These are phyloP conservation scores for Phytophthora fragariaefolia DNA, from an alignment of 352 stramenopile species.

Conservation along the genomic window DNA sequence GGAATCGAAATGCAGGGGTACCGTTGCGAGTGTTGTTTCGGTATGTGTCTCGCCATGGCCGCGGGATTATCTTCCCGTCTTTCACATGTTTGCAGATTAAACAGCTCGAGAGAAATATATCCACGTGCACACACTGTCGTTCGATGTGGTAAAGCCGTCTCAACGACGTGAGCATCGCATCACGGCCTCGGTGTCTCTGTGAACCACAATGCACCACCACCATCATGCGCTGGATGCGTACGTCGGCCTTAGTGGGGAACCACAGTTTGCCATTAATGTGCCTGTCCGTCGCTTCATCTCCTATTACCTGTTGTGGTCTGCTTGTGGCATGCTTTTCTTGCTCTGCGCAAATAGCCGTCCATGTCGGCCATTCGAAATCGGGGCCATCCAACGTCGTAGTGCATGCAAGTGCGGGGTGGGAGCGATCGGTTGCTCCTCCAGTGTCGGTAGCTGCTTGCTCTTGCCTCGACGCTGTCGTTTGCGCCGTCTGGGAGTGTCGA, in stretches of 20 bases:
- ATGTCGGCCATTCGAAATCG: too few relatives aligned
- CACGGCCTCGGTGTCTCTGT: too few relatives aligned
- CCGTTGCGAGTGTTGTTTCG: constrained; percentile 1
- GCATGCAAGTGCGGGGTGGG: too few relatives aligned
- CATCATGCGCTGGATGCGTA: background rate
- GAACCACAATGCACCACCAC: too few relatives aligned
- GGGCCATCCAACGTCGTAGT: too few relatives aligned
- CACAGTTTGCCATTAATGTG: background rate
- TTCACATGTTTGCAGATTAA: constrained; percentile 14
- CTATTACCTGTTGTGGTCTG: background rate
- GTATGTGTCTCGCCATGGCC: constrained; percentile 1
- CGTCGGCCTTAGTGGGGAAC: background rate
- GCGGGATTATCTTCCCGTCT: constrained; percentile 4
- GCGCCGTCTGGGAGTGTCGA: too few relatives aligned
- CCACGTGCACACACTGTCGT: background rate
- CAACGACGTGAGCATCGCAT: constrained; percentile 2
- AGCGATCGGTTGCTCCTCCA: too few relatives aligned
- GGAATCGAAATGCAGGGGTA: constrained; percentile 8
- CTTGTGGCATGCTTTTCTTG: background rate
- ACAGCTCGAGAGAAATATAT: background rate
- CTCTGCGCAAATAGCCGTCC: too few relatives aligned
- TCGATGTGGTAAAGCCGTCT: background rate
- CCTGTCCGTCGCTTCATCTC: background rate
- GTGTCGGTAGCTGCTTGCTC: too few relatives aligned
- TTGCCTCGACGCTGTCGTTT: too few relatives aligned